Percentiles rank a stretch among this genome's conserved stretches.
phyloP scores from a whole-genome alignment of 176 grass and related monocot species.

The Bolboschoenus planiculmis region DNA sequence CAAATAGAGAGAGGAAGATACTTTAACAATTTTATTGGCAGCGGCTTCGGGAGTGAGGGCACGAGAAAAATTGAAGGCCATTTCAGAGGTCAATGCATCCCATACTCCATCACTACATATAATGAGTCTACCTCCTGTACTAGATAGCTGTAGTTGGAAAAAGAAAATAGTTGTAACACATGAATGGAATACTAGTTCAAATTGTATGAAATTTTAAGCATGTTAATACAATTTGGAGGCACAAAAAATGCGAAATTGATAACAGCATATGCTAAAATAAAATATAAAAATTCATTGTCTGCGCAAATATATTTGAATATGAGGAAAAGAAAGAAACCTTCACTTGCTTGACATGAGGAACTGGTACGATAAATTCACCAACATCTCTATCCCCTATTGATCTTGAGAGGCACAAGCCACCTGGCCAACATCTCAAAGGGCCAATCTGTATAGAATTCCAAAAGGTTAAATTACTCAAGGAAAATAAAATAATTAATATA shows the following conservation, averaged over 20 bases:
- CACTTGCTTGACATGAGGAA: slow-evolving; percentile 95
- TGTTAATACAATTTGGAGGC: neutral
- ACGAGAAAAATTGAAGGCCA: slow-evolving; percentile 54
- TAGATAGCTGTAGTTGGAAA: slow-evolving; percentile 60
- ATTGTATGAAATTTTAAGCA: neutral
- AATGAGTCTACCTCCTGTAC: slow-evolving; percentile 61
- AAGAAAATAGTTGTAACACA: slow-evolving; percentile 4
- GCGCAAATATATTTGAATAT: neutral
- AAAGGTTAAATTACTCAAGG: neutral
- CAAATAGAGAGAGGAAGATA: slow-evolving; percentile 21
- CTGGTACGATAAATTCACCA: slow-evolving; percentile 91
- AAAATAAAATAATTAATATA: neutral
- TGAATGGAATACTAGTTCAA: neutral
- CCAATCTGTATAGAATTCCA: slow-evolving; percentile 50
- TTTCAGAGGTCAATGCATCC: slow-evolving; percentile 71
- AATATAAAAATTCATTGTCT: neutral
- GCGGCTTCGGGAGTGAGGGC: slow-evolving; percentile 54
- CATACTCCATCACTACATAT: slow-evolving; percentile 96
- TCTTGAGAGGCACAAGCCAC: slow-evolving; percentile 95
- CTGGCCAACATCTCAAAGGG: slow-evolving; percentile 94
- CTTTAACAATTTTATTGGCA: slow-evolving; percentile 82
- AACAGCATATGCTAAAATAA: neutral
- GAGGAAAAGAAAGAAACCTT: slow-evolving; percentile 45
- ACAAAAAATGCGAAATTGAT: neutral
- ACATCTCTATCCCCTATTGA: slow-evolving; percentile 97